These are phyloP conservation scores for Fusarium sp. DNA, from an alignment of 2,329 filamentous ascomycete genomes.

Conservation along the genomic window DNA sequence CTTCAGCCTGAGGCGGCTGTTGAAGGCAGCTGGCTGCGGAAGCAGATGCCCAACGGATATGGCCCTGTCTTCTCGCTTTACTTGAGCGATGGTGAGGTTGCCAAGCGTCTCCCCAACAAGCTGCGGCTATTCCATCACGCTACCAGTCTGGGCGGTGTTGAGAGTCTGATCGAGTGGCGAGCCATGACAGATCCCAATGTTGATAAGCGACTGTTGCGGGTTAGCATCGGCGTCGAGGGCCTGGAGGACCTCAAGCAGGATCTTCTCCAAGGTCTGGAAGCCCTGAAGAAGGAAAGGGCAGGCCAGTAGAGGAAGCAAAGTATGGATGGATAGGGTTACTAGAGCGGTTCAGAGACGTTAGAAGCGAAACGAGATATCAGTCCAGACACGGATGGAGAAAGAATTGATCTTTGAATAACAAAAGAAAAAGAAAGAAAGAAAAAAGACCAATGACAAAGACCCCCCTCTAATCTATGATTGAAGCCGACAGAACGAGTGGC, in stretches of 20 bases:
- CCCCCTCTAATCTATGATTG: slow-evolving; percentile 2
- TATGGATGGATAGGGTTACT: background rate
- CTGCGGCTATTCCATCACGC: slow-evolving; percentile 91
- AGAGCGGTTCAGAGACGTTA: background rate
- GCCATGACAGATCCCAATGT: slow-evolving; percentile 84
- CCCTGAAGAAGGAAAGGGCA: slow-evolving; percentile 51
- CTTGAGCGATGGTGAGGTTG: slow-evolving; percentile 69
- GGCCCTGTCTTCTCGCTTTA: slow-evolving; percentile 88
- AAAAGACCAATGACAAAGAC: background rate
- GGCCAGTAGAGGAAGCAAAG: background rate
- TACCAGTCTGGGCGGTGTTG: slow-evolving; percentile 92
- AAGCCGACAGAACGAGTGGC: background rate
- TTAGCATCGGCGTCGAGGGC: slow-evolving; percentile 89
- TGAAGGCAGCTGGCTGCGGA: slow-evolving; percentile 76
- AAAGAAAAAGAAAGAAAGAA: background rate
- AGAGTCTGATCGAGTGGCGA: slow-evolving; percentile 97
- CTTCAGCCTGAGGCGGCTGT: slow-evolving; percentile 74
- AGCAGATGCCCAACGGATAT: slow-evolving; percentile 93
- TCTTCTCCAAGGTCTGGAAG: slow-evolving; percentile 74
- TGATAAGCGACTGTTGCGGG: slow-evolving; percentile 77
- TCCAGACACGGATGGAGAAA: background rate
- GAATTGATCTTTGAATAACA: background rate
- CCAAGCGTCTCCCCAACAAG: slow-evolving; percentile 79
- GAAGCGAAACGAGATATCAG: slow-evolving; percentile 1
- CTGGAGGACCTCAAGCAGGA: slow-evolving; percentile 87